Evolutionary conservation across 257 asterid genomes (phyloP).

Genomic region (Fraxinus anomala): DNA sequence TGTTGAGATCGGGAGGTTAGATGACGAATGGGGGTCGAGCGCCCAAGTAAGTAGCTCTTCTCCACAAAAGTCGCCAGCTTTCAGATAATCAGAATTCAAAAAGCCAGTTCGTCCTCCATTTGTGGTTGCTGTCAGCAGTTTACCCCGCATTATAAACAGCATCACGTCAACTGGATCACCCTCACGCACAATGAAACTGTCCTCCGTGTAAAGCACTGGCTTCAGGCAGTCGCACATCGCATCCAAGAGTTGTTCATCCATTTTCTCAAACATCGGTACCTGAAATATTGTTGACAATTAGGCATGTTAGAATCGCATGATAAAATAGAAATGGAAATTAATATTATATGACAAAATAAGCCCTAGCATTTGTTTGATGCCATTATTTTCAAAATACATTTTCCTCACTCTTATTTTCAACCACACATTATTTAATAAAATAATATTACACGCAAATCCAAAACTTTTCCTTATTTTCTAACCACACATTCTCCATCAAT

Average conservation of each 20-base stretch:
- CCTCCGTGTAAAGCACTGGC: constrained; percentile 81
- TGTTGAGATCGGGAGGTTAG: constrained; percentile 92
- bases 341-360: neutral
- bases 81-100: constrained; percentile 72
- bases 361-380: too few relatives aligned
- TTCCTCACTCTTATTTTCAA: too few relatives aligned
- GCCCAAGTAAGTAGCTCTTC: constrained; percentile 99
- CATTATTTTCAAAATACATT: too few relatives aligned
- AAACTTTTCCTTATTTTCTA: too few relatives aligned
- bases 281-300: constrained; percentile 26
- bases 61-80: constrained; percentile 95
- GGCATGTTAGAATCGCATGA: too few relatives aligned
- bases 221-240: constrained; percentile 86
- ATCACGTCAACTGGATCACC: constrained; percentile 98
- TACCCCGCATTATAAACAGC: constrained; percentile 91
- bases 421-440: too few relatives aligned
- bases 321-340: neutral
- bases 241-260: constrained; percentile 93
- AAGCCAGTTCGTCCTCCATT: constrained; percentile 95
- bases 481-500: too few relatives aligned
- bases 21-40: constrained; percentile 74
- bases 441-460: too few relatives aligned
- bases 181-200: constrained; percentile 89
- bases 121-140: constrained; percentile 73
- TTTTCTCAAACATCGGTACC: constrained; percentile 97